These are phyloP conservation scores for Diaporthe citriasiana DNA, from an alignment of 2,329 filamentous ascomycete genomes.

Conservation along the genomic window DNA sequence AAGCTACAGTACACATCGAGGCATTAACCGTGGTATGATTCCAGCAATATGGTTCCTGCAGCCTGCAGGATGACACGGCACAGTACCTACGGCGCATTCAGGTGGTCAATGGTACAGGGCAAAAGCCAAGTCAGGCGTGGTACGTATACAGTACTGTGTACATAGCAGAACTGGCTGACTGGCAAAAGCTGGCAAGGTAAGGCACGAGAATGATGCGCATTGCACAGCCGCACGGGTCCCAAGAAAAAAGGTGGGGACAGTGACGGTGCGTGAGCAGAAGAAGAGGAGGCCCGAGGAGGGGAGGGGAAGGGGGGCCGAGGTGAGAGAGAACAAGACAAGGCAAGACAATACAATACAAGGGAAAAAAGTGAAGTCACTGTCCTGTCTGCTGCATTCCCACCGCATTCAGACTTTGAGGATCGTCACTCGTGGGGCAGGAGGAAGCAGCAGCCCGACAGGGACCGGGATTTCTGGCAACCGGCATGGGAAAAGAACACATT, in stretches of 20 bases:
- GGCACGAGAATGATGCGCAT: constrained; percentile 21
- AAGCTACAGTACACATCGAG: not conserved
- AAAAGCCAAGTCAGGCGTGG: not conserved
- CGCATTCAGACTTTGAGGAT: constrained; percentile 31
- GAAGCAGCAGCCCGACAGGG: constrained; percentile 5
- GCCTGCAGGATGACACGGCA: constrained; percentile 14
- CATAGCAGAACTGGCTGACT: not conserved
- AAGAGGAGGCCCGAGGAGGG: not conserved
- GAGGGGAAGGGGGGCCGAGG: constrained; percentile 12
- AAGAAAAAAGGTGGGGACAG: constrained; percentile 2
- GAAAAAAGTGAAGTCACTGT: constrained; percentile 21
- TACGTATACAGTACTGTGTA: not conserved
- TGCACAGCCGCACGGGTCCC: constrained; percentile 29
- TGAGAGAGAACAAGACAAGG: constrained; percentile 24
- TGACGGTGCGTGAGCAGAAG: constrained; percentile 7
- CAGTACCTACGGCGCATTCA: not conserved
- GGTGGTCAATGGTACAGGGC: not conserved
- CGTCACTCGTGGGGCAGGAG: constrained; percentile 30
- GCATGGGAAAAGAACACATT: constrained; percentile 4
- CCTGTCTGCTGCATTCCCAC: constrained; percentile 14
- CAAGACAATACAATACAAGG: constrained; percentile 23
- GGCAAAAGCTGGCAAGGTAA: not conserved
- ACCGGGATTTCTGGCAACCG: constrained; percentile 14
- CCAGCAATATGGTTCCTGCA: constrained; percentile 28
- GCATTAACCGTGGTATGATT: constrained; percentile 7